A percentile compares a stretch with the other conserved stretches of the same genome.
phyloP scores from a whole-genome alignment of 106 monocot species.

The Amphibolis antarctica region DNA sequence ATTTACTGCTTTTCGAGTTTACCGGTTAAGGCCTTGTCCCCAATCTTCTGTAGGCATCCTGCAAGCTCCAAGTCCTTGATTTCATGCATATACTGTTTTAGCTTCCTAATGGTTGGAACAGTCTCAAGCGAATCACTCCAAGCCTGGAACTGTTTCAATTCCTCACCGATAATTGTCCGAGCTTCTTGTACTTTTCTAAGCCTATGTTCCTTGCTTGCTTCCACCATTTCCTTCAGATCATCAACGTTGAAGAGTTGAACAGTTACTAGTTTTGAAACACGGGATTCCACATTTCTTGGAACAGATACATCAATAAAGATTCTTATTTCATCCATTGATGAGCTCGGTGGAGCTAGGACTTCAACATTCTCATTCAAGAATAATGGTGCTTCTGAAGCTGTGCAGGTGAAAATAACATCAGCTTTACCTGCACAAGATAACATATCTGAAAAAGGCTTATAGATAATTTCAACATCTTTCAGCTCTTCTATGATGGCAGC shows the following conservation, averaged over 20 bases:
- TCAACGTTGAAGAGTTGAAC: constrained; percentile 75
- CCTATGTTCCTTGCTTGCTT: constrained; percentile 92
- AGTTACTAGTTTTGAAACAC: constrained; percentile 32
- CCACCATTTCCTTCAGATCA: constrained; percentile 92
- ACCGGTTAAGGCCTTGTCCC: constrained; percentile 55
- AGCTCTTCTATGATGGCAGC: constrained; percentile 67
- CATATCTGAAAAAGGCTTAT: constrained; percentile 71
- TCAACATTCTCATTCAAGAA: constrained; percentile 73
- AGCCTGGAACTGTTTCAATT: constrained; percentile 65
- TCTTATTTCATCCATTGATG: constrained; percentile 40
- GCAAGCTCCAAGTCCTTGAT: constrained; percentile 63
- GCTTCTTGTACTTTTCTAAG: constrained; percentile 88
- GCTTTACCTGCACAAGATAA: constrained; percentile 66
- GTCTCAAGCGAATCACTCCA: constrained; percentile 97
- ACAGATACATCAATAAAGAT: constrained; percentile 90
- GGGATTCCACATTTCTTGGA: constrained; percentile 78
- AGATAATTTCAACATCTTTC: constrained; percentile 71
- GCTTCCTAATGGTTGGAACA: constrained; percentile 94
- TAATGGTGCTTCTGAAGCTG: constrained; percentile 78
- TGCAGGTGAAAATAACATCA: constrained; percentile 92
- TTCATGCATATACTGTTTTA: constrained; percentile 80
- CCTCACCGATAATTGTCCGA: constrained; percentile 55
- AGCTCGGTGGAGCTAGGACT: constrained; percentile 40
- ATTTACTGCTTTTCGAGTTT: constrained; percentile 65
- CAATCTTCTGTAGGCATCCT: constrained; percentile 79